phyloP scores from a whole-genome alignment of 1,139 yeast species.

The Debaryomycetaceae sp. region DNA sequence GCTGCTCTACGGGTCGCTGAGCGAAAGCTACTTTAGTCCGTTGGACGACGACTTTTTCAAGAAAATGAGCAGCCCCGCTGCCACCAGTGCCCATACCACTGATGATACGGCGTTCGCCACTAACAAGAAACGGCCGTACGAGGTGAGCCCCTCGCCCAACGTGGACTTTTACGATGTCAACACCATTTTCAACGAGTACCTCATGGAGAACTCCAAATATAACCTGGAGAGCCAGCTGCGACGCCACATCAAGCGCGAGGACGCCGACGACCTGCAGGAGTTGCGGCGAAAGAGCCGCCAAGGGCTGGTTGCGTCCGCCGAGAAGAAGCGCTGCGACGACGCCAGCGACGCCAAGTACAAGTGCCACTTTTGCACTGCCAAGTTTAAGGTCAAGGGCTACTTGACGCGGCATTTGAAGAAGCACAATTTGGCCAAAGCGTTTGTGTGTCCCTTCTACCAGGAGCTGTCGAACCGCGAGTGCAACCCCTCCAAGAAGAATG shows the following conservation, averaged over 20 bases:
- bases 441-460: slow-evolving; percentile 50
- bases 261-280: not conserved
- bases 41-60: slow-evolving; percentile 63
- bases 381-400: slow-evolving; percentile 53
- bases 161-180: slow-evolving; percentile 7
- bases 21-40: slow-evolving; percentile 27
- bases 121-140: slow-evolving; percentile 12
- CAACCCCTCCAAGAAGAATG: slow-evolving; percentile 11
- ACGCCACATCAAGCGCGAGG: not conserved
- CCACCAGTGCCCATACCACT: too few relatives aligned
- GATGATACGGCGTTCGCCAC: slow-evolving; percentile 1
- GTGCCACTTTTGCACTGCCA: slow-evolving; percentile 44
- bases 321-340: not conserved
- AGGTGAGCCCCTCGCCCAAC: slow-evolving; percentile 5
- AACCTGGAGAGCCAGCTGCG: not conserved
- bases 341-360: slow-evolving; percentile 13
- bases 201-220: slow-evolving; percentile 5
- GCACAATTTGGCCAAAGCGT: slow-evolving; percentile 47
- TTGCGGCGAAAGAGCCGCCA: not conserved
- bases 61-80: slow-evolving; percentile 20
- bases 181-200: slow-evolving; percentile 7
- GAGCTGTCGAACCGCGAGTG: slow-evolving; percentile 20
- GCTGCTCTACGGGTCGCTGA: slow-evolving; percentile 15
- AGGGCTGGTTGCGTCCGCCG: not conserved
- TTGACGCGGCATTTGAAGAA: slow-evolving; percentile 54